Base-by-base conservation (phyloP, 352 stramenopile genomes). In the Pythium pyrilobum region DNA sequence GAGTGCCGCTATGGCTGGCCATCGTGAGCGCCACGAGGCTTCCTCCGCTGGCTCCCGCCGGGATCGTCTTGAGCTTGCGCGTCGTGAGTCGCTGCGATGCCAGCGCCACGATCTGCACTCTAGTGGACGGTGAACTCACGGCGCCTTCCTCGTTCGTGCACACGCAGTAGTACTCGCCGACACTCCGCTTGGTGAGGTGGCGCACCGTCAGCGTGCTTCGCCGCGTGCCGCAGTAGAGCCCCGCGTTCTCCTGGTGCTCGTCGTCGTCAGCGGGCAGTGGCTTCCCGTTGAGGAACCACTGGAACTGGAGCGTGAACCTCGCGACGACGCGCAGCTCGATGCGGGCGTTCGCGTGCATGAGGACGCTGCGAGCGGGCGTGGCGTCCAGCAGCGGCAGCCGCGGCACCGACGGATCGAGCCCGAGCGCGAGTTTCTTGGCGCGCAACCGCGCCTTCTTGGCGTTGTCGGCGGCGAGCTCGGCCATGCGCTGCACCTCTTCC, bases 81-180 rank as follows among this genome's bases (percentile, higher is more conserved):
- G 34, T 66, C 20, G 47, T 46, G 1, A 76, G 18, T 2, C 52
- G 48, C 32, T 56, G 59, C 0, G 71, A 51, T 15, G 16, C 32
- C 15, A 88, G 40, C 7, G 31, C 36, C 37, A 32, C 20, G 20
- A 77, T 38, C 24, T 62, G 48, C 5, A 88, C 69, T 7, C 57
- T 65, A 20, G 64, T 78, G 2, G 50, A 53, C 23, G 62, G 48
- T 15, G 74, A 74, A 31, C 49, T 70, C 5, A 62, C 56, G 0
- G 16, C 46, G 7, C 78, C 75, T 51, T 89, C 78, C 41, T 89
- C 78, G 43, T 89, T 87, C 38, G 74, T 63, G 37, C 73, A 87
- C 16, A 72, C 69, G 52, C 77, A 89, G 49, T 67, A 72, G 52
- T 87, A 87, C 27, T 85, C 69, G 1, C 73, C 77, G 9, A 52